Percentiles rank a stretch among this genome's conserved stretches.
phyloP scores from a whole-genome alignment of 305 asterid genomes.

The Solanum chacoense region DNA sequence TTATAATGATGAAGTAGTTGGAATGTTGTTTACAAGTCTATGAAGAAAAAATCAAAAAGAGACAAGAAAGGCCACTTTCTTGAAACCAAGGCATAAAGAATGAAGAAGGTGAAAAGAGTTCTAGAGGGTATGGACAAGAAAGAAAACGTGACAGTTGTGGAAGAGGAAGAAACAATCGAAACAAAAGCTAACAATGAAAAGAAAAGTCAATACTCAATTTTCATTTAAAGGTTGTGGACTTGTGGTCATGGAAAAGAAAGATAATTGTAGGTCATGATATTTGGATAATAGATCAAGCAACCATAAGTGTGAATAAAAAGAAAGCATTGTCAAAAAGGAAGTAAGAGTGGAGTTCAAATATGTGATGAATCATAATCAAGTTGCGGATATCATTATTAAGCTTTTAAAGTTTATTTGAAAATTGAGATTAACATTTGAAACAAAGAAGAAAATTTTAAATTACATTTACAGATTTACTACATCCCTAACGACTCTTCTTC shows the following conservation, averaged over 20 bases:
- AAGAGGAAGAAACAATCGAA: background rate
- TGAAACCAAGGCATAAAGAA: background rate
- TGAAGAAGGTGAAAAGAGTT: background rate
- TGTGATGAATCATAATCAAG: background rate
- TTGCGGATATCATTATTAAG: background rate
- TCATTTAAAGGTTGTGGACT: background rate
- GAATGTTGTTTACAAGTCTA: background rate
- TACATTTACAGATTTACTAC: background rate
- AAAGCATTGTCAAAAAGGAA: background rate
- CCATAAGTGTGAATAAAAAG: background rate
- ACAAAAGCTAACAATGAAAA: background rate
- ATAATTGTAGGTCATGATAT: background rate
- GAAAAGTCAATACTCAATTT: background rate
- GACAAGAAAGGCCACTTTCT: background rate
- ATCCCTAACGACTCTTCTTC: background rate
- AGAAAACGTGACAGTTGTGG: background rate
- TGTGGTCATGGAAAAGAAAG: background rate
- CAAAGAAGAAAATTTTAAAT: background rate
- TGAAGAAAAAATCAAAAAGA: background rate
- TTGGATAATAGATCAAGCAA: background rate
- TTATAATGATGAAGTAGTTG: background rate
- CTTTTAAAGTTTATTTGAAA: background rate
- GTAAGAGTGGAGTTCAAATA: background rate
- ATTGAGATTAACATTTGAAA: background rate
- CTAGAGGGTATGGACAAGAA: background rate